phyloP scores from a whole-genome alignment of 371 early-diverging fungal genomes.

The Choanephora cucurbitarum region DNA sequence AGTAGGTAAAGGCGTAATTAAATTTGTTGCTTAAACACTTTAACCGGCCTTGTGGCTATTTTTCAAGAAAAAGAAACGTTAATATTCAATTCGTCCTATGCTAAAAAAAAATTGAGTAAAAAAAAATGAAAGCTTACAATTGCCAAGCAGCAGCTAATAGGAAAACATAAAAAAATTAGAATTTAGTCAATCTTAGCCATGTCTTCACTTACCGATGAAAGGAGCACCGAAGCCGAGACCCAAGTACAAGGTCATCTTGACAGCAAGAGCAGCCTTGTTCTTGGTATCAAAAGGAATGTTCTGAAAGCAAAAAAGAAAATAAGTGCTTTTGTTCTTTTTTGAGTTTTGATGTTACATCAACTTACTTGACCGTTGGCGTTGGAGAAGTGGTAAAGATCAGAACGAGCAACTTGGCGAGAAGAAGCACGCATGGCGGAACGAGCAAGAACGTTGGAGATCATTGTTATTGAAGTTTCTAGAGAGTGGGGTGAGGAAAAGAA shows the following conservation, averaged over 20 bases:
- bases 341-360: neutral
- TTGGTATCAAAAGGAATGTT: conserved; percentile 67
- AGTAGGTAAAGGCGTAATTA: neutral
- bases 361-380: conserved; percentile 48
- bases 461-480: conserved; percentile 15
- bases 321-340: neutral
- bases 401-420: conserved; percentile 47
- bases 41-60: conserved; percentile 50
- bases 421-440: conserved; percentile 51
- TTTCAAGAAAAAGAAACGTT: conserved; percentile 7
- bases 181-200: neutral
- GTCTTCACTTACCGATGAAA: conserved; percentile 50
- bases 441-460: conserved; percentile 49
- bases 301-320: conserved; percentile 28
- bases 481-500: conserved; percentile 10
- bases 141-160: conserved; percentile 42
- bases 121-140: no score
- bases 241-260: conserved; percentile 53
- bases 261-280: conserved; percentile 60
- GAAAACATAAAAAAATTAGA: neutral
- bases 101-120: neutral
- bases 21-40: conserved; percentile 2
- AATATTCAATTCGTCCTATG: neutral
- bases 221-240: conserved; percentile 60
- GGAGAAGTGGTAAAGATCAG: conserved; percentile 54